phyloP scores from a whole-genome alignment of 164 flowering plant genomes.

The Annona cherimola region DNA sequence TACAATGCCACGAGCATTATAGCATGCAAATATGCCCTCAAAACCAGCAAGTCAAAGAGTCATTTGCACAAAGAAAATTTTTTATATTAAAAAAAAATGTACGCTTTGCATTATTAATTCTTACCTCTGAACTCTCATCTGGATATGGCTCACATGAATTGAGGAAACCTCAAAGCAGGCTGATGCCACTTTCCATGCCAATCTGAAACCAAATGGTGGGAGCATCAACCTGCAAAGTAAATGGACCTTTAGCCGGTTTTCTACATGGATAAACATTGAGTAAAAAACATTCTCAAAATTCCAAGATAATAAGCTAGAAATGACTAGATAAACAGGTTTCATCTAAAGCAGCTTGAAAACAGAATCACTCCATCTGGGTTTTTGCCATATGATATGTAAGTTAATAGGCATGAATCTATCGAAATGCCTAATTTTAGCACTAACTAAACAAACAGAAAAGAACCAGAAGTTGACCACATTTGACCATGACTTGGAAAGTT shows the following conservation, averaged over 20 bases:
- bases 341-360: neutral
- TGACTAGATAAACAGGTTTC: neutral
- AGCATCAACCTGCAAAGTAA: constrained; percentile 51
- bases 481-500: neutral
- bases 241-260: constrained; percentile 7
- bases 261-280: neutral
- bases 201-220: constrained; percentile 48
- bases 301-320: neutral
- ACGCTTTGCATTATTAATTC: too few relatives aligned
- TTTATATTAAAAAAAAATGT: too few relatives aligned
- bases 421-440: neutral
- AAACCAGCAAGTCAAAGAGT: too few relatives aligned
- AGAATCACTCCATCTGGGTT: neutral
- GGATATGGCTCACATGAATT: constrained; percentile 30
- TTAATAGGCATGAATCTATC: too few relatives aligned
- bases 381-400: neutral
- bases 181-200: constrained; percentile 46
- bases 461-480: neutral
- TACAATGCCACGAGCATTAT: too few relatives aligned
- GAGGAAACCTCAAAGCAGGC: constrained; percentile 35
- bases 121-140: constrained; percentile 46
- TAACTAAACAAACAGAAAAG: neutral
- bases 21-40: too few relatives aligned
- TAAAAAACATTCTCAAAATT: neutral
- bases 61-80: too few relatives aligned